Evolutionary conservation across 2,329 filamentous ascomycete genomes (phyloP), one percentile per base, ranked within the genome.

Genomic region (Fusarium bactridioides): DNA sequence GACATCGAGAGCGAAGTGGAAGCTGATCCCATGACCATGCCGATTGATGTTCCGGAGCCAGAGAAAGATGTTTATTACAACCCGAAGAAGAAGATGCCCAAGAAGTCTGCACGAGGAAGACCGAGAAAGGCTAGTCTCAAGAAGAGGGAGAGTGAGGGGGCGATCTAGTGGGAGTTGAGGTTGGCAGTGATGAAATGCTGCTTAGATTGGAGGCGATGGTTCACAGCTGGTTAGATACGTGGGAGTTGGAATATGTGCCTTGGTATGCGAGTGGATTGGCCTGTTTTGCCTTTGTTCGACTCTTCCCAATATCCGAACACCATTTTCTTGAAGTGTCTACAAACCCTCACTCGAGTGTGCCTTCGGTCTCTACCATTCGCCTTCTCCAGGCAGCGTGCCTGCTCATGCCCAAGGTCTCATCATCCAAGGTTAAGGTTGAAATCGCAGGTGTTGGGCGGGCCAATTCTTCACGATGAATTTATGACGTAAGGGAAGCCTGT

Each of bases 21-120:
- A 6, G 67, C 48, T n/a, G 43, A 47, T 12, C 54, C 48, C 15
- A 53, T 57, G 47, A 43, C 38, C 7, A 25, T 64, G 37, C 48
- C 64, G 13, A 23, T 71, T 16, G 41, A 31, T 3, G 41, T 66
- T 7, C 65, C 61, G 7, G 70, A 74, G 29, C 55, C 74, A 1
- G 74, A 76, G 27, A 64, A 72, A 7, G 74, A 76, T 44, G 61
- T 47, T 1, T 59, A 69, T 11, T 76, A 76, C 25, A 50, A 51
- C 8, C 74, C 74, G 3, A 69, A 60, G 27, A 62, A 41, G 13
- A 65, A 40, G 5, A 58, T n/a, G 15, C 23, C 57, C 50, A 73
- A 64, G 37, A 64, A 53, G 7, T 10, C 43, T 25, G 38, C 23
- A 1, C 13, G 61, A 25, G 40, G 44, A 4, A 40, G 44, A 19